Evolutionary conservation across 2,329 filamentous ascomycete species (phyloP), one percentile per base, ranked within the genome.

Genomic region (Celoporthe dispersa): DNA sequence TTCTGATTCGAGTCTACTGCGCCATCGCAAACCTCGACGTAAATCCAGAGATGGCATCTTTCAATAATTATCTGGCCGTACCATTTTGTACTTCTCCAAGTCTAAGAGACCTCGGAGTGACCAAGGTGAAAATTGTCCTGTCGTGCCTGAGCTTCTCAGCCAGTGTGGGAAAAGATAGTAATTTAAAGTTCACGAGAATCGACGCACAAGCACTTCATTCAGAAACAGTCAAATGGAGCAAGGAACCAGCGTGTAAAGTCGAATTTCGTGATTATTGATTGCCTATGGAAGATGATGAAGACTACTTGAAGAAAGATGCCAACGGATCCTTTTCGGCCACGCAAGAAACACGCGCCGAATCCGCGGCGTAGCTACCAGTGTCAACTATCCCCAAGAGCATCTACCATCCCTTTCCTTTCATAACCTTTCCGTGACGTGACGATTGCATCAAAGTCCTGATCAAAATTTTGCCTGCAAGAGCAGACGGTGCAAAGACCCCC

Each of bases 371-470:
- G 55, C 39, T 64, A 65, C 64, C 37, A 44, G 16, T 12, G 55
- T 31, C 22, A 44, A 65, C 39, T 67, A 51, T 44, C 64, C 33
- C 35, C 61, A 51, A n/a, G n/a, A 19, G 53, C 55, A 62, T 63
- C 53, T 67, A 28, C 44, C 70, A 68, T 53, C 63, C 59, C 67
- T 66, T 44, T 68, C 11, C 61, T 64, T 64, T 60, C 65, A 71
- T 65, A 71, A 70, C 25, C 68, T 61, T 51, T 33, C 59, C 41
- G 12, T 28, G 19, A 25, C 28, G 57, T n/a, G n/a, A n/a, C n/a
- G n/a, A 57, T 9, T 14, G 16, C 12, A 25, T n/a, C 9, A 37
- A 53, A 60, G 16, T 19, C 37, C 8, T 9, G 6, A 48, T 19
- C 35, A 39, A 37, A 19, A 55, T 41, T 22, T 25, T 39, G n/a